phyloP scores from a whole-genome alignment of 495 filamentous ascomycete genomes.

The Schizothecium vesticola region DNA sequence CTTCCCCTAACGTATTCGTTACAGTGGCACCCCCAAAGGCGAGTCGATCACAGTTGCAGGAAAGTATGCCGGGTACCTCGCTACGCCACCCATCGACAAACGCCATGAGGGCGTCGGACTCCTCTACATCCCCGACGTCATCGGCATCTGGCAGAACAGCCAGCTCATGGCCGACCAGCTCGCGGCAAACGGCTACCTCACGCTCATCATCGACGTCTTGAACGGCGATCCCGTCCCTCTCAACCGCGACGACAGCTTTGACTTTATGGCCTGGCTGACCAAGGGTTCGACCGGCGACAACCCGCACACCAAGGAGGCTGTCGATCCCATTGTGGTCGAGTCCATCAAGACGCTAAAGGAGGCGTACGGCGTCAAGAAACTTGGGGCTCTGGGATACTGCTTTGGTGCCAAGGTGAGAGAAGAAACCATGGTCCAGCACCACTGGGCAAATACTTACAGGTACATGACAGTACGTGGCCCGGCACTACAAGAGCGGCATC shows the following conservation, averaged over 20 bases:
- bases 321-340: constrained; percentile 50
- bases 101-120: constrained; percentile 48
- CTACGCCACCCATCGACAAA: constrained; percentile 37
- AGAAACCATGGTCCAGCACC: too few relatives aligned
- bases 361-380: constrained; percentile 52
- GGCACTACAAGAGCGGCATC: constrained; percentile 46
- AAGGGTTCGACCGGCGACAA: constrained; percentile 45
- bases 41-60: constrained; percentile 36
- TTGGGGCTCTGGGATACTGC: constrained; percentile 75
- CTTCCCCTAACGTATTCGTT: background rate
- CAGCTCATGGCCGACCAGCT: constrained; percentile 79
- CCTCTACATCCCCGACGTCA: constrained; percentile 58
- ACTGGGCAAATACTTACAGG: background rate
- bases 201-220: constrained; percentile 72
- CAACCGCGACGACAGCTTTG: constrained; percentile 52
- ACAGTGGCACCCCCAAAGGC: constrained; percentile 38
- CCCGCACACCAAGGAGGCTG: constrained; percentile 52
- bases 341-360: constrained; percentile 44
- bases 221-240: constrained; percentile 60
- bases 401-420: constrained; percentile 59
- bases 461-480: constrained; percentile 36
- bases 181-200: constrained; percentile 75
- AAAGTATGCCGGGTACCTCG: constrained; percentile 47
- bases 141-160: constrained; percentile 70
- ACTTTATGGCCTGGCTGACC: constrained; percentile 56